phyloP scores from a whole-genome alignment of 345 rosid genomes.

The Camelina sativa region DNA sequence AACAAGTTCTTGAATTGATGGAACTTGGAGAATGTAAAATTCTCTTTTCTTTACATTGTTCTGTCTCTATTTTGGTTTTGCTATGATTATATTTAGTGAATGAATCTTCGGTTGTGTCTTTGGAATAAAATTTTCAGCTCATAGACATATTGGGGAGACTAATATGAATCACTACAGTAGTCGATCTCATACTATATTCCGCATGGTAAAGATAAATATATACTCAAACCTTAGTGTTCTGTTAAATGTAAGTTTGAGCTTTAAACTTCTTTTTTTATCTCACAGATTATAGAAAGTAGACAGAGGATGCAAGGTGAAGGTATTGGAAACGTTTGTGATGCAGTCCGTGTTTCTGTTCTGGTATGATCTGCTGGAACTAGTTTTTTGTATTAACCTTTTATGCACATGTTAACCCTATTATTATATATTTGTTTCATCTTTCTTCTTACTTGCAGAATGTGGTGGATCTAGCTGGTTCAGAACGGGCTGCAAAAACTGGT shows the following conservation, averaged over 20 bases:
- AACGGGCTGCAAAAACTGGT: slow-evolving; percentile 97
- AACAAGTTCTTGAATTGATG: slow-evolving; percentile 90
- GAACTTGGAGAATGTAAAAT: slow-evolving; percentile 86
- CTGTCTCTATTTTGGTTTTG: background rate
- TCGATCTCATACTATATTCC: slow-evolving; percentile 93
- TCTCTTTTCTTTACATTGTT: background rate
- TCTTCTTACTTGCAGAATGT: slow-evolving; percentile 61
- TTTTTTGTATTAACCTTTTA: slow-evolving; percentile 9
- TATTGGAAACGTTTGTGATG: slow-evolving; percentile 70
- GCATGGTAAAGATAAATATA: slow-evolving; percentile 66
- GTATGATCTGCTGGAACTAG: slow-evolving; percentile 48
- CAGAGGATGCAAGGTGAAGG: slow-evolving; percentile 71
- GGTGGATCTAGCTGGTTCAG: slow-evolving; percentile 99
- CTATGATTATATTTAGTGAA: background rate
- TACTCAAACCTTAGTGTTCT: slow-evolving; percentile 11
- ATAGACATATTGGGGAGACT: slow-evolving; percentile 95
- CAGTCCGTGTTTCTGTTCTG: slow-evolving; percentile 93
- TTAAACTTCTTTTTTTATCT: too few species aligned
- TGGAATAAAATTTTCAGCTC: slow-evolving; percentile 60
- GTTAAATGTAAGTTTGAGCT: slow-evolving; percentile 1
- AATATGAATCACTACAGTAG: slow-evolving; percentile 93
- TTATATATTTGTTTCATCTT: slow-evolving; percentile 5
- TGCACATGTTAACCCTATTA: background rate
- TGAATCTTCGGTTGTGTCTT: slow-evolving; percentile 1
- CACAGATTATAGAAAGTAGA: slow-evolving; percentile 95